Conservation (phyloP, 306 rosid genomes). For the Erythrophleum fordii region DNA sequence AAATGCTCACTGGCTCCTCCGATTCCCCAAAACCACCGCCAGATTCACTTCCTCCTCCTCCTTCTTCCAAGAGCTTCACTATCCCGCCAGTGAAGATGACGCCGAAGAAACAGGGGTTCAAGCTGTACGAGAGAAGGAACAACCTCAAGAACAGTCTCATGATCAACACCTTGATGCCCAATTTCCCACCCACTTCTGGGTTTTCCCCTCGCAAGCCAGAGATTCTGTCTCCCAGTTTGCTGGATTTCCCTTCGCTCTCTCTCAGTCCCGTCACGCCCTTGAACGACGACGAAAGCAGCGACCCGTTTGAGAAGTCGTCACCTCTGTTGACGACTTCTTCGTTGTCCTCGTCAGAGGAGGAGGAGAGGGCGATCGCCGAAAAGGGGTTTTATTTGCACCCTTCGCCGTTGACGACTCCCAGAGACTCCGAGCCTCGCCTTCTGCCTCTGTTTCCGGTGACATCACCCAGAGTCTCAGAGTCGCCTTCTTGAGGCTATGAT, state of each 20-base stretch:
- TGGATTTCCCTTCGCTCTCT: conserved; percentile 85
- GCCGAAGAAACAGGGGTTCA: conserved; percentile 70
- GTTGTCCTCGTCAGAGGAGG: conserved; percentile 48
- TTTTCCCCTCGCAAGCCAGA: conserved; percentile 76
- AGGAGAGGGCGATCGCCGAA: conserved; percentile 88
- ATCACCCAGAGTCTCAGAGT: conserved; percentile 80
- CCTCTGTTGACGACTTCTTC: conserved; percentile 77
- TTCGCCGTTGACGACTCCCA: conserved; percentile 69
- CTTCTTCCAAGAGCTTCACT: conserved; percentile 54
- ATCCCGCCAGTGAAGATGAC: conserved; percentile 55
- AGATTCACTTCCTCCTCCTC: conserved; percentile 39
- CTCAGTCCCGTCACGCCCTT: conserved; percentile 97
- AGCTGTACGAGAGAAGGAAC: conserved; percentile 85
- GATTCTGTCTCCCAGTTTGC: conserved; percentile 86
- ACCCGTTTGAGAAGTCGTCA: conserved; percentile 71
- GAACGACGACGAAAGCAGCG: conserved; percentile 41
- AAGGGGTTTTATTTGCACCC: conserved; percentile 86
- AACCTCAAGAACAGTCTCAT: conserved; percentile 75
- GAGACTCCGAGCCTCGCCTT: conserved; percentile 71
- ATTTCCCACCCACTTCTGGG: conserved; percentile 52
- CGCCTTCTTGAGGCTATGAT: conserved; percentile 56
- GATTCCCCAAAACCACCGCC: conserved; percentile 50
- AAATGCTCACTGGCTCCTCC: conserved; percentile 91
- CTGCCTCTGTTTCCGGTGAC: conserved; percentile 80
- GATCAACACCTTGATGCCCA: conserved; percentile 74